Evolutionary conservation across 192 early-diverging fungal species (phyloP).

Genomic region (Backusella tuberculispora): DNA sequence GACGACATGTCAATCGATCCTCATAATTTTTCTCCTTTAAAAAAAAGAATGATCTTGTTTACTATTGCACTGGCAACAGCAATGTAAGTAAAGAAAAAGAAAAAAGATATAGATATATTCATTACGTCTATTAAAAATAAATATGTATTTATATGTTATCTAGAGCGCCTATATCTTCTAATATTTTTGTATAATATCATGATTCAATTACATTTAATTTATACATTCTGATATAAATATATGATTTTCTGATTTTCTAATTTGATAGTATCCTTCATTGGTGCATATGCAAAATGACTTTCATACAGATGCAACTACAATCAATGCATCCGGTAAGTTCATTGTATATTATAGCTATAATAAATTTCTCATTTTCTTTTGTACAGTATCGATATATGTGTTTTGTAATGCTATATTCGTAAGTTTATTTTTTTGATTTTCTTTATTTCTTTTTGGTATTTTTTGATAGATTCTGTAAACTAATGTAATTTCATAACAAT

Average conservation of each 20-base stretch:
- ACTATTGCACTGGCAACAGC: constrained; percentile 13
- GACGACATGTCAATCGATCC: constrained; percentile 16
- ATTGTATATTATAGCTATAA: not conserved
- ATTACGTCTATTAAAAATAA: constrained; percentile 28
- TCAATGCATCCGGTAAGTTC: constrained; percentile 38
- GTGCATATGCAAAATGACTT: constrained; percentile 31
- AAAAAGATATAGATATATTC: constrained; percentile 13
- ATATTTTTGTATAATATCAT: not conserved
- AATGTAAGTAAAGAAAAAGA: constrained; percentile 9
- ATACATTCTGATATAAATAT: not conserved
- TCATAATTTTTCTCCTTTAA: constrained; percentile 5
- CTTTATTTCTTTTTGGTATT: not conserved
- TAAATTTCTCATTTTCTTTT: not conserved
- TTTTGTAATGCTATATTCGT: constrained; percentile 38
- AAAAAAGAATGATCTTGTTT: constrained; percentile 20
- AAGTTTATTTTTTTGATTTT: not conserved
- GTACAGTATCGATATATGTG: constrained; percentile 29
- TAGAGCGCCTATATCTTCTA: not conserved
- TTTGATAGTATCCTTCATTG: constrained; percentile 34
- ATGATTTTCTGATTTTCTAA: not conserved
- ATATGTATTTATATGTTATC: not conserved
- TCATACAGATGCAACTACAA: constrained; percentile 30
- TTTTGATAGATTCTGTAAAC: not conserved
- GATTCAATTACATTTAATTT: not conserved
- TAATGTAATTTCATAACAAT: not conserved